These are phyloP conservation scores for Eragrostis curvula DNA, from an alignment of 176 grass and related monocot genomes.

Conservation along the genomic window DNA sequence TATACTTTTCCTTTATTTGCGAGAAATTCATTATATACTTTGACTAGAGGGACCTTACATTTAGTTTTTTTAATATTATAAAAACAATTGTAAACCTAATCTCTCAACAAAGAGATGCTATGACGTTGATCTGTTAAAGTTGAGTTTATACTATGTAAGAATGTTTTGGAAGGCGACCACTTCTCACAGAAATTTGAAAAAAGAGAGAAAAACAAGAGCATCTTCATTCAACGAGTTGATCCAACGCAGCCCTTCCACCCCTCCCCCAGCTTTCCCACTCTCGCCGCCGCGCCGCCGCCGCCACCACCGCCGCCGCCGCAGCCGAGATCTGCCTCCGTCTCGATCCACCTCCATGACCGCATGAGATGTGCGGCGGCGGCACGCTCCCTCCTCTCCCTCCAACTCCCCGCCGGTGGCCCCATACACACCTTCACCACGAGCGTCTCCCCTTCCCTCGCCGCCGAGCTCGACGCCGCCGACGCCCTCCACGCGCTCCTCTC, in stretches of 20 bases:
- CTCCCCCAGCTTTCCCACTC: not conserved
- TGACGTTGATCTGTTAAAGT: too few species aligned
- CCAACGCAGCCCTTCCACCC: not conserved
- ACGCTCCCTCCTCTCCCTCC: slow-evolving; percentile 46
- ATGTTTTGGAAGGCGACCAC: not conserved
- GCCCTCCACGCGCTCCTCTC: slow-evolving; percentile 64
- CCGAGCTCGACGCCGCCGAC: slow-evolving; percentile 46
- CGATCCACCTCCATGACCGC: slow-evolving; percentile 64
- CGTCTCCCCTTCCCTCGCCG: slow-evolving; percentile 30
- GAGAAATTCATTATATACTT: too few species aligned
- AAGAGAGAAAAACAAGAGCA: not conserved
- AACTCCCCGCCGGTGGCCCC: not conserved
- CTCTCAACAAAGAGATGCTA: too few species aligned
- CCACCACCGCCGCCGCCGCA: slow-evolving; percentile 2
- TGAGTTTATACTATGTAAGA: not conserved
- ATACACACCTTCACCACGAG: slow-evolving; percentile 36
- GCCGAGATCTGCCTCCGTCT: slow-evolving; percentile 14
- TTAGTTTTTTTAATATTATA: too few species aligned
- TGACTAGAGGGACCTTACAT: too few species aligned
- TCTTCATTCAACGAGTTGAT: not conserved
- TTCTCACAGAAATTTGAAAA: not conserved
- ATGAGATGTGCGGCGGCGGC: slow-evolving; percentile 81
- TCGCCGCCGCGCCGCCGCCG: not conserved
- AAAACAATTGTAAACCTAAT: too few species aligned
- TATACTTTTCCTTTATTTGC: too few species aligned